Evolutionary conservation across 805 yeast genomes (phyloP), one percentile per base, ranked within the genome.

Genomic region (Pichia kluyveri): DNA sequence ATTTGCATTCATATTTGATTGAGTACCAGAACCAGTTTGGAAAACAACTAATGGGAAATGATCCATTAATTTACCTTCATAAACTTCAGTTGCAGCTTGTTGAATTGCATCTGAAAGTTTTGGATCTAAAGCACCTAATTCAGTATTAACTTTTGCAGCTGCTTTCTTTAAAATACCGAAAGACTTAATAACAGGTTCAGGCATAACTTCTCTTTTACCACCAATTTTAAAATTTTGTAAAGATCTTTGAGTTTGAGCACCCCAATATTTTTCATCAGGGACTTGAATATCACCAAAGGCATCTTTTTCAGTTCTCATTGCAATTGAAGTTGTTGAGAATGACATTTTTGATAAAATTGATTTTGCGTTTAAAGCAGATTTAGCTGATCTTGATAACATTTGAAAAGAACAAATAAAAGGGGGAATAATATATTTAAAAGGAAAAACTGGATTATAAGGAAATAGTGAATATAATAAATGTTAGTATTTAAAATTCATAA

Each of bases 21-120:
- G 99, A 50, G 99, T 93, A 67, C 99, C 99, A 32, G 96, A 86
- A 51, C 99, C 99, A 51, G 99, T 93, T 75, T 93, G 99, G 85
- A 89, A 93, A 37, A 93, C 97, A 50, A 93, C 99, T 67, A 93
- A 76, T 50, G 99, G 99, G 82, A 93, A 93, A 69, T 93, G 96
- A 61, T 85, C 96, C 54, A 80, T 77, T 65, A 93, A 78, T 68
- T 88, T 86, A 56, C 99, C 99, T 59, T 83, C 87, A 43, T 86
- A 75, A 38, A 93, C 98, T 69, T 93, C 99, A 59, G 89, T 84
- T 51, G 98, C 97, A 44, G 98, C 99, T 65, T 82, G 76, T 71
- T 86, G 82, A 65, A 93, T 93, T 45, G 96, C 96, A 37, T 69
- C 71, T 9, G 96, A 81, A 42, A 91, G 63, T 68, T 83, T 81